Evolutionary conservation across 2,329 filamentous ascomycete genomes (phyloP), one percentile per base, ranked within the genome.

Genomic region (Fusarium torulosum): DNA sequence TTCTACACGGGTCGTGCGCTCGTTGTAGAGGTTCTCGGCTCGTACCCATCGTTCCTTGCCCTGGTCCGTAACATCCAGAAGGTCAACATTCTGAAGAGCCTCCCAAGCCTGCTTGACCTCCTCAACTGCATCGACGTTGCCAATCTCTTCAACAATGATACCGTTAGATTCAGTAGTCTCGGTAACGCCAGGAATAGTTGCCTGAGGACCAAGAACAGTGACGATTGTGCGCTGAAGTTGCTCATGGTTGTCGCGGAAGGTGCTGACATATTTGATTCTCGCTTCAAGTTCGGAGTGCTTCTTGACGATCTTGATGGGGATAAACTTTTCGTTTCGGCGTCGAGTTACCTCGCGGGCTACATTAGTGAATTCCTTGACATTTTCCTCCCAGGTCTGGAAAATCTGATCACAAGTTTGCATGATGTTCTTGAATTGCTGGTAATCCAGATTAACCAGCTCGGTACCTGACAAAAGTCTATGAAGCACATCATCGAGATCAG

Each of bases 321-420:
- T 97, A 78, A 99, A 99, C 78, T 97, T 97, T 79, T 98, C 96
- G 75, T 97, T 96, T 71, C 96, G 89, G 72, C 94, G 91, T 68
- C 95, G 88, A 4, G 93, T 97, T 8, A 97, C 94, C 75, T 99
- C 96, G 80, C 96, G 92, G 33, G 96, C 95, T 67, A 98, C 93
- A 71, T 97, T 97, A 17, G 95, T 98, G 76, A 99, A 99, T 73
- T 98, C 96, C 78, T 98, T 98, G 76, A 97, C 86, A 73, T 95
- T 94, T 54, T 97, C 94, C 72, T 99, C 96, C 96, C 96, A 99
- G 11, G 91, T 90, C 40, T 87, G 87, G 86, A 96, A 99, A 63
- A 99, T 94, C 19, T 88, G 87, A 58, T 95, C 91, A 21, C 94
- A 91, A 19, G 90, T 90, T 61, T 86, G 88, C 90, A 98, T 97